Base-by-base conservation (phyloP, 2,329 filamentous ascomycete genomes). In the Botryotinia calthae region DNA sequence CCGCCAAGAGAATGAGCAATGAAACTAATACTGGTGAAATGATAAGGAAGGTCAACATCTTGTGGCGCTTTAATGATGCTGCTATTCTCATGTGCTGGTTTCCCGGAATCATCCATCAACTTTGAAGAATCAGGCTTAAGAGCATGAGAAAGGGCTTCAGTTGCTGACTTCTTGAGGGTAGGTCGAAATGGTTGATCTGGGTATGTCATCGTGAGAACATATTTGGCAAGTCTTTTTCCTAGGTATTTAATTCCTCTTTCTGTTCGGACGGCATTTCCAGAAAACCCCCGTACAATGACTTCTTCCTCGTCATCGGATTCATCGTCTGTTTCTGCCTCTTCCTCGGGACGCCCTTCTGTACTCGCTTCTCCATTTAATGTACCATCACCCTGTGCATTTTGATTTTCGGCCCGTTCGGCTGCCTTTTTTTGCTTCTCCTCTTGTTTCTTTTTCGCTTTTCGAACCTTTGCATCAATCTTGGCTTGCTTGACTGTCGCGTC, bases 241-340 rank as follows among this genome's bases (percentile, higher is more conserved):
- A 99, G 88, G 82, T 97, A 99, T 81, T 98, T 97, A 79, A 99
- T 98, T 25, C 96, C 96, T 76, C 91, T 90, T 83, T 99, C 96
- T 2, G 96, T 99, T 73, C 92, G 91, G 48, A 93, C 94, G 12
- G 93, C 93, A 81, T 98, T 98, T 64, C 93, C 94, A 10, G 91
- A 90, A 80, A 95, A 98, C 2, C 95, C 95, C 76, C 95, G 87
- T 4, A 98, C 95, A 77, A 98, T 90, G 22, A 97, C 91, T 80
- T 97, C 89, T 78, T 96, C 93, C 54, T 95, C 91, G 42, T 93
- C 91, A 18, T 93, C 81, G 2, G 79, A 81, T 5, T 79, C 73
- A 9, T 79, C 77, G 6, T 80, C 78, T 2, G 75, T 25, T 79
- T 75, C 34, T 44, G 58, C 67, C 28, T 34, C 40, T 16, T 70